A percentile compares a stretch with the other conserved stretches of the same genome.
These are phyloP conservation scores for Xylaria scruposa DNA, from an alignment of 495 filamentous ascomycete species.

Conservation along the genomic window DNA sequence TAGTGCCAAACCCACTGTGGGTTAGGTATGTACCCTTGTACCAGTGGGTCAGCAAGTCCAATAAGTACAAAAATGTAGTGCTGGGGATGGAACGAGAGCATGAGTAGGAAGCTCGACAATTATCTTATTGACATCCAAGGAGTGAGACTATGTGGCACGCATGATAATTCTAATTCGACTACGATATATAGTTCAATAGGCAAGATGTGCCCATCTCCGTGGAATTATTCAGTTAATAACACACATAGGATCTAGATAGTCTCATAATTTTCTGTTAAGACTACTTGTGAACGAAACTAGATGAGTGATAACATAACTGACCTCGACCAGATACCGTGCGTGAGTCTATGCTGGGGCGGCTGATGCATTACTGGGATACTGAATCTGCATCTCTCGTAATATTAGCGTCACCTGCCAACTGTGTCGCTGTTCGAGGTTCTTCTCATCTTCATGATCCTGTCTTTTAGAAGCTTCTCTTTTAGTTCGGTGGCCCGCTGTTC, in stretches of 20 bases:
- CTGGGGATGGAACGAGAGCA: background rate
- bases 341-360: constrained; percentile 6
- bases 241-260: background rate
- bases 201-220: background rate
- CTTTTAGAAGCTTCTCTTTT: constrained; percentile 69
- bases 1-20: background rate
- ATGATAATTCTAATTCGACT: background rate
- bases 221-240: background rate
- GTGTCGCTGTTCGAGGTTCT: constrained; percentile 54
- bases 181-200: background rate
- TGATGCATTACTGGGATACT: constrained; percentile 24
- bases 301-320: constrained; percentile 22
- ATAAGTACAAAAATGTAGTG: background rate
- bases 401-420: constrained; percentile 56
- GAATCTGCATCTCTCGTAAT: constrained; percentile 40
- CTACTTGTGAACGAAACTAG: constrained; percentile 16
- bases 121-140: background rate
- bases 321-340: constrained; percentile 20
- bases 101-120: no score
- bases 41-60: background rate
- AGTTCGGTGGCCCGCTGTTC: constrained; percentile 61
- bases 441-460: constrained; percentile 71
- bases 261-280: constrained; percentile 1
- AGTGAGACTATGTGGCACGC: background rate
- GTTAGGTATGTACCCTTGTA: background rate